Percentiles rank a stretch among this genome's conserved stretches.
Evolutionary conservation across 108 stramenopile species (phyloP).

Genomic region (Chaetoceros tenuissimus): DNA sequence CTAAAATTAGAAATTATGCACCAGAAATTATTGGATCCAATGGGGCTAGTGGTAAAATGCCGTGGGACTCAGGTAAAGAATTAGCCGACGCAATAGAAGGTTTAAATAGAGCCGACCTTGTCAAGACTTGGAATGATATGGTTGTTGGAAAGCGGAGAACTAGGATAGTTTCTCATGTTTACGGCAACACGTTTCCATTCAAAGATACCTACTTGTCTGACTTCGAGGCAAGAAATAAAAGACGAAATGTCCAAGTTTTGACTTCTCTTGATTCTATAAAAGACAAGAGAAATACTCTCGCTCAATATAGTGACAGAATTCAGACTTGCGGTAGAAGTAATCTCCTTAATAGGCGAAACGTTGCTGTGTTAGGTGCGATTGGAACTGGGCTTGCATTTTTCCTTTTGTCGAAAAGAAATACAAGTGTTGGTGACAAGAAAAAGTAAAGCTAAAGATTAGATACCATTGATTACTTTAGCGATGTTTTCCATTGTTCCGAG

Average conservation of each 20-base stretch:
- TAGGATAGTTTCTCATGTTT: conserved; percentile 57
- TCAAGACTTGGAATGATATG: conserved; percentile 53
- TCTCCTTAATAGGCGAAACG: too few relatives aligned
- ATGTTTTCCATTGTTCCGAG: too few relatives aligned
- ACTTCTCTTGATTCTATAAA: background rate
- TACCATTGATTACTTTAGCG: too few relatives aligned
- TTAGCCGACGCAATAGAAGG: conserved; percentile 41
- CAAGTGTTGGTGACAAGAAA: too few relatives aligned
- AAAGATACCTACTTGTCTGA: background rate
- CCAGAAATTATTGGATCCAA: conserved; percentile 43
- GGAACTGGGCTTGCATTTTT: too few relatives aligned
- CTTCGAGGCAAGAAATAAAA: background rate
- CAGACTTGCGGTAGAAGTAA: background rate
- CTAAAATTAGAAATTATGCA: conserved; percentile 54
- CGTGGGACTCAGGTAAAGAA: conserved; percentile 50
- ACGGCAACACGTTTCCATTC: conserved; percentile 76
- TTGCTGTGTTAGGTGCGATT: too few relatives aligned
- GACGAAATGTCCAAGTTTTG: background rate
- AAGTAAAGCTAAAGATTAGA: too few relatives aligned
- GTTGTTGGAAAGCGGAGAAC: conserved; percentile 38
- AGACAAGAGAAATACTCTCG: background rate
- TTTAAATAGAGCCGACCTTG: conserved; percentile 36
- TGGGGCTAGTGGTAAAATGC: conserved; percentile 24
- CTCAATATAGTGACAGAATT: background rate
- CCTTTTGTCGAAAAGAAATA: too few relatives aligned